Evolutionary conservation across 164 flowering plant species (phyloP), one percentile per base, ranked within the genome.

Genomic region (Dillenia turbinata): DNA sequence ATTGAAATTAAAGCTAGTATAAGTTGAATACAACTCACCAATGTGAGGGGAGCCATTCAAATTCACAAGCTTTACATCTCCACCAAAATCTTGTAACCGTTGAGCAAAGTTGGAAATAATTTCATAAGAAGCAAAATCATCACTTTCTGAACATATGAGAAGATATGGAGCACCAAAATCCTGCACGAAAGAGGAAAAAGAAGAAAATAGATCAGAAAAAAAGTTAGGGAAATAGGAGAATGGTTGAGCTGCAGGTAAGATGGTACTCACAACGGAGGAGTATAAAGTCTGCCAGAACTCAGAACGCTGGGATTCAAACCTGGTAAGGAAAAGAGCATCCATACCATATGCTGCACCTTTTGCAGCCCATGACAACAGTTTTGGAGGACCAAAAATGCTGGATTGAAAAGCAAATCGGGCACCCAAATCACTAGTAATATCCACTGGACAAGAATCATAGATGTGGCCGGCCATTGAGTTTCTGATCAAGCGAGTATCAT

Each of bases 361-460:
- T 12, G 83, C 81, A 44, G 80, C 44, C 85, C 82, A 78, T 44
- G 88, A 81, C 19, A 72, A 66, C 44, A 85, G 65, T 64, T 79
- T 83, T n/a, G 77, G 55, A n/a, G 86, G 58, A 61, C 86, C 88
- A 62, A 64, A 76, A 47, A 80, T 64, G 44, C 79, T 47, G 10
- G 77, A 77, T 49, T 73, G 82, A 49, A 85, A 60, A 54, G 76
- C 63, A 58, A 81, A 83, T 64, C 68, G 76, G 12, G 78, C 71
- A 69, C 78, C 81, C 64, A 80, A 63, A 69, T 85, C 90, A 71
- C 75, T 68, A 15, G 82, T 75, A 69, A 83, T 73, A 67, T 85
- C 88, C 46, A 82, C 49, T 47, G 90, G 90, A 64, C 83, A 49
- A 62, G 90, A 85, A 67, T 85, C 90, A 76, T 75, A 85, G 54